Evolutionary conservation across 495 filamentous ascomycete species (phyloP).

Genomic region (Aspergillus campestris): DNA sequence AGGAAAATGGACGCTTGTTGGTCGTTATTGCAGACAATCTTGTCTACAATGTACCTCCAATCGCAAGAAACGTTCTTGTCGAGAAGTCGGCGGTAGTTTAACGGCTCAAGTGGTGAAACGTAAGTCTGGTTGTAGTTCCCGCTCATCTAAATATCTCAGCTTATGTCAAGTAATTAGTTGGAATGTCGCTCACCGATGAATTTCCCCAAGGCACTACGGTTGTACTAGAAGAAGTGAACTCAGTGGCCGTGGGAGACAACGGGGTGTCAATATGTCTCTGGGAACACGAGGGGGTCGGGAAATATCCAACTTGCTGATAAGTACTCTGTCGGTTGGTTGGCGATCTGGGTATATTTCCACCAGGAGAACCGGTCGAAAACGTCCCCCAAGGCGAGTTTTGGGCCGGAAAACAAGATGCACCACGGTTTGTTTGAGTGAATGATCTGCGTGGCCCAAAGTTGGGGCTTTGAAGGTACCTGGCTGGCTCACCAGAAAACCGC

Average conservation of each 20-base stretch:
- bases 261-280: constrained; percentile 67
- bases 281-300: constrained; percentile 50
- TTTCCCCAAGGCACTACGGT: constrained; percentile 41
- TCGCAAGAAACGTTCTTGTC: constrained; percentile 96
- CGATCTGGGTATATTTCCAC: constrained; percentile 15
- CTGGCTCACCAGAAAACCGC: constrained; percentile 22
- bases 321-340: constrained; percentile 28
- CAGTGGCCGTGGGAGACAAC: constrained; percentile 75
- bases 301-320: constrained; percentile 42
- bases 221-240: constrained; percentile 52
- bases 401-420: constrained; percentile 26
- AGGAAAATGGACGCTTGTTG: constrained; percentile 98
- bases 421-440: constrained; percentile 32
- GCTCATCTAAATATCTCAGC: constrained; percentile 31
- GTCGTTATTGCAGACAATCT: constrained; percentile 98
- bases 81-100: constrained; percentile 91
- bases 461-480: constrained; percentile 24
- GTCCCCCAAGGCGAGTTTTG: constrained; percentile 25
- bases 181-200: constrained; percentile 32
- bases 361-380: constrained; percentile 23
- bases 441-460: constrained; percentile 27
- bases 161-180: neutral
- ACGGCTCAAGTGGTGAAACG: constrained; percentile 79
- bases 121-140: constrained; percentile 58
- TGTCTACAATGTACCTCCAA: constrained; percentile 99